Evolutionary conservation across 1,139 yeast genomes (phyloP), one percentile per base, ranked within the genome.

Genomic region (Wickerhamomyces sp.): DNA sequence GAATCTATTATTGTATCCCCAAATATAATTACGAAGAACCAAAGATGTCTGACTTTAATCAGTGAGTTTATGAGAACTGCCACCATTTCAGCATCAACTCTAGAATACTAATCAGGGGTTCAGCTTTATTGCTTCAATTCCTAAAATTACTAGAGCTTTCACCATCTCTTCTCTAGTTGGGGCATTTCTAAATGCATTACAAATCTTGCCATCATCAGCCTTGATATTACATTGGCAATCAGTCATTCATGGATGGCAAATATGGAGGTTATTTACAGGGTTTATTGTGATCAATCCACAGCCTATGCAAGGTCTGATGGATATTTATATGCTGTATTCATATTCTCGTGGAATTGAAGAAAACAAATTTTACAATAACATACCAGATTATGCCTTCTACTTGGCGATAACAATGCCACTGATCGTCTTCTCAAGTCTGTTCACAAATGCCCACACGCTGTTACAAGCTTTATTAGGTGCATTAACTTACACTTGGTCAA

Each of bases 351-450:
- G 79, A 33, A 64, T 80, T 44, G 87, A 80, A 58, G 70, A 68
- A 42, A 76, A 76, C 14, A 79, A 79, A 55, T 80, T 80, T 60
- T 68, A 63, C 39, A 67, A 76, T 27, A 74, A 72, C 49, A 67
- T 75, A 44, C 78, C 83, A 1, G 85, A 81, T 58, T 79, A 77
- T 55, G 61, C 77, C 30, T 80, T 78, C 72, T 80, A 78, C 52
- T 69, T 74, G 3, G 59, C 76, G 45, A 61, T 78, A 6, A 65
- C 78, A 3, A 73, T 81, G 8, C 75, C 81, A 7, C 59, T 71
- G 32, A 73, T 77, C 15, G 58, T 72, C 13, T 43, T 66, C 6
- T 45, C 67, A 7, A 62, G 71, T 13, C 49, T 69, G 7, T 46
- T 64, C 7, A 66, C 71, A 5, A 18, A 33, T 23, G 41, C 48